A percentile compares a stretch with the other conserved stretches of the same genome.
Evolutionary conservation across 2,329 filamentous ascomycete genomes (phyloP).

Genomic region (Trematosphaeria pertusa): DNA sequence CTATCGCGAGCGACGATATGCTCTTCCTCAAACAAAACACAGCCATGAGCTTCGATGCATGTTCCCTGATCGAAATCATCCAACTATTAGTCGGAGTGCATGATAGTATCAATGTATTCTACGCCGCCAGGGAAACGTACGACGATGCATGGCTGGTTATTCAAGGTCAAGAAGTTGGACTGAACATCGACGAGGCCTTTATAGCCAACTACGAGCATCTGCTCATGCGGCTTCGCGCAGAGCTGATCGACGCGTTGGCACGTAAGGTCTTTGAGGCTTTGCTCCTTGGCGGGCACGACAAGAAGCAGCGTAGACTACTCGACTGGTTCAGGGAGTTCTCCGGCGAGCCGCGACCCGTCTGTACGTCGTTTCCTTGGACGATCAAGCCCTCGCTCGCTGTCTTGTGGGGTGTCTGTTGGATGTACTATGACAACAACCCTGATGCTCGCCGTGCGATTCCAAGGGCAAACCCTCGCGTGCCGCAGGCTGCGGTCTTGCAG

Average conservation of each 20-base stretch:
- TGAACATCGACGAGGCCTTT: conserved; percentile 44
- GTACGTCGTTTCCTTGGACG: conserved; percentile 54
- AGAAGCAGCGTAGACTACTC: conserved; percentile 41
- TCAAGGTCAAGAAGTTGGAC: conserved; percentile 37
- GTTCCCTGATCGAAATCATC: conserved; percentile 37
- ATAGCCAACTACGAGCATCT: conserved; percentile 54
- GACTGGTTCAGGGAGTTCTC: conserved; percentile 52
- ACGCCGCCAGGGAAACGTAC: conserved; percentile 31
- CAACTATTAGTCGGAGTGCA: conserved; percentile 36
- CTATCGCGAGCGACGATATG: conserved; percentile 37
- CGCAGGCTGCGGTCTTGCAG: conserved; percentile 33
- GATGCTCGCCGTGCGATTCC: too few species aligned
- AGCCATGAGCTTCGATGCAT: conserved; percentile 34
- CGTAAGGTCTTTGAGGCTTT: conserved; percentile 39
- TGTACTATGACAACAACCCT: conserved; percentile 47
- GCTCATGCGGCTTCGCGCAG: conserved; percentile 47
- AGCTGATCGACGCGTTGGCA: conserved; percentile 39
- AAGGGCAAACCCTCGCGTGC: conserved; percentile 32
- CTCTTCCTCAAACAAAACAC: conserved; percentile 46
- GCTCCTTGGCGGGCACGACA: conserved; percentile 37
- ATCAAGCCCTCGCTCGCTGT: conserved; percentile 53
- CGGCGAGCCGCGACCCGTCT: conserved; percentile 47
- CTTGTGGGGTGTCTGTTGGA: conserved; percentile 54
- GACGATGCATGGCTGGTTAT: conserved; percentile 41
- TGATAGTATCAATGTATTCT: conserved; percentile 41